A percentile compares a stretch with the other conserved stretches of the same genome.
These are phyloP conservation scores for Aquanectria penicillioides DNA, from an alignment of 2,329 filamentous ascomycete species.

Conservation along the genomic window DNA sequence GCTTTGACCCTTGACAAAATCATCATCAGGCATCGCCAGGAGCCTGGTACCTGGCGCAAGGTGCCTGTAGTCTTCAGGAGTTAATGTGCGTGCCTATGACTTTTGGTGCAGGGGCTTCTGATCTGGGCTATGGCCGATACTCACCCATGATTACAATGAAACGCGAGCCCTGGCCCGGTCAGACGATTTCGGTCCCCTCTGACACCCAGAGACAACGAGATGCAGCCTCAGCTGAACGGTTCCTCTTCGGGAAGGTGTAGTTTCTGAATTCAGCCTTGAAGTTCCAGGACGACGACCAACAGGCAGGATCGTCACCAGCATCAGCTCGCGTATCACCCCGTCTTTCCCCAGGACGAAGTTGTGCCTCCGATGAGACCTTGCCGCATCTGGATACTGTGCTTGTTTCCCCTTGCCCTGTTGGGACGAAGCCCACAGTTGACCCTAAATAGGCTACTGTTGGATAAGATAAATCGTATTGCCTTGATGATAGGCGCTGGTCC, in stretches of 20 bases:
- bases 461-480: not conserved
- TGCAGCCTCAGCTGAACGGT: conserved; percentile 21
- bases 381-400: conserved; percentile 14
- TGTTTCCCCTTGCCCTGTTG: conserved; percentile 1
- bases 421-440: not conserved
- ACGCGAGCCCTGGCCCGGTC: conserved; percentile 19
- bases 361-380: conserved; percentile 19
- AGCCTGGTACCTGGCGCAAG: not conserved
- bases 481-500: conserved; percentile 3
- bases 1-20: not conserved
- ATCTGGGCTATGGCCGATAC: not conserved
- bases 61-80: not conserved
- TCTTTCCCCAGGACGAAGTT: conserved; percentile 28
- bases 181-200: conserved; percentile 1
- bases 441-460: conserved; percentile 5
- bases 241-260: conserved; percentile 29
- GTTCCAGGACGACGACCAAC: conserved; percentile 25
- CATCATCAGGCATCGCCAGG: not conserved
- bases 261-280: conserved; percentile 30
- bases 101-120: conserved; percentile 11
- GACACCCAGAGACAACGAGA: conserved; percentile 20
- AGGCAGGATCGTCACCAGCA: conserved; percentile 23
- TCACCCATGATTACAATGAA: conserved; percentile 15
- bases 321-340: conserved; percentile 21
- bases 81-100: conserved; percentile 1